Conservation (phyloP, 768 basidiomycete genomes). For the Hygrophorus pudorinus region DNA sequence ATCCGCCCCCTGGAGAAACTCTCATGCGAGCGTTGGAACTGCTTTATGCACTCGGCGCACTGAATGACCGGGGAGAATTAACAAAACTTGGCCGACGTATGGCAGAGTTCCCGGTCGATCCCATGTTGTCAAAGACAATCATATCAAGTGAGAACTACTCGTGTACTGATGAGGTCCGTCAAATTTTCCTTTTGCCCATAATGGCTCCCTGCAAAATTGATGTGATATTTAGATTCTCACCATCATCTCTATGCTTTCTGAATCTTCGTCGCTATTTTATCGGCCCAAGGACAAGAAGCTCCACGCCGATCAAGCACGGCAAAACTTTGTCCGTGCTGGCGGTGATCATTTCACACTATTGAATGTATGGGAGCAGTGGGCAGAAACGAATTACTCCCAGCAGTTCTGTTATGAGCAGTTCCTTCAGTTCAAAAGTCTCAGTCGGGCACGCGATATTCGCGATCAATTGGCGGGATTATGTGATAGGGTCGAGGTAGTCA, state of each 20-base stretch:
- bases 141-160: slow-evolving; percentile 90
- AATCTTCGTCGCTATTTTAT: slow-evolving; percentile 91
- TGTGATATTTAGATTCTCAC: slow-evolving; percentile 62
- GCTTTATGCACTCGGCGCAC: slow-evolving; percentile 88
- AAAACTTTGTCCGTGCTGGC: slow-evolving; percentile 91
- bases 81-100: slow-evolving; percentile 96
- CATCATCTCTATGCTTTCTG: slow-evolving; percentile 94
- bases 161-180: slow-evolving; percentile 88
- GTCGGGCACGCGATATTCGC: slow-evolving; percentile 90
- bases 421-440: slow-evolving; percentile 89
- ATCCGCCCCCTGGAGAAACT: slow-evolving; percentile 96
- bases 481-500: slow-evolving; percentile 92
- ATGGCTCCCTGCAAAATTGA: neutral
- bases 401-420: slow-evolving; percentile 96
- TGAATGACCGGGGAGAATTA: slow-evolving; percentile 93
- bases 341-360: slow-evolving; percentile 97
- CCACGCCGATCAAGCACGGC: slow-evolving; percentile 94
- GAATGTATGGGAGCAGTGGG: slow-evolving; percentile 99
- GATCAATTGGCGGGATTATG: slow-evolving; percentile 92
- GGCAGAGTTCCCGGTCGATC: slow-evolving; percentile 99
- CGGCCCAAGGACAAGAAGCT: slow-evolving; percentile 97
- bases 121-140: slow-evolving; percentile 93
- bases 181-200: neutral
- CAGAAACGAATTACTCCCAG: slow-evolving; percentile 93
- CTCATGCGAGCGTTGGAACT: slow-evolving; percentile 91